phyloP scores from a whole-genome alignment of 352 stramenopile species.

The Phytophthora pluvialis region DNA sequence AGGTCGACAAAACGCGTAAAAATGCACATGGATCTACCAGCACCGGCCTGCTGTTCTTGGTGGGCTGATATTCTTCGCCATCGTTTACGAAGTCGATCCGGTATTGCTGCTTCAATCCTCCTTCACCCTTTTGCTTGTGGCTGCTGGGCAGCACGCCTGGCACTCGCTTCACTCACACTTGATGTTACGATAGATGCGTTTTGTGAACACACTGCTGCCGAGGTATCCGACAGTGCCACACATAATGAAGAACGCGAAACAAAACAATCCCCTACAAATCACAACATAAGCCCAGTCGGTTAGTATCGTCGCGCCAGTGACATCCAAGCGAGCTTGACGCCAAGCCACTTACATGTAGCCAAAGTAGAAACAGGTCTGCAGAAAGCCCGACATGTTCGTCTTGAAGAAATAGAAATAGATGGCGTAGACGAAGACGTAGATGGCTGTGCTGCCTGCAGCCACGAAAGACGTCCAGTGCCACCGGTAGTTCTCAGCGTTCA shows the following conservation, averaged over 20 bases:
- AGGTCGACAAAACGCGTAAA: conserved; percentile 17
- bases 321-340: background rate
- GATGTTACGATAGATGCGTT: conserved; percentile 96
- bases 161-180: conserved; percentile 91
- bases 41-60: conserved; percentile 3
- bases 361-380: conserved; percentile 99
- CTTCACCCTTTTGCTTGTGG: conserved; percentile 19
- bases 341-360: conserved; percentile 94
- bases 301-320: background rate
- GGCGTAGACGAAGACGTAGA: conserved; percentile 99
- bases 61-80: conserved; percentile 10
- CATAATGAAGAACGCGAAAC: conserved; percentile 93
- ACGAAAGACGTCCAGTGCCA: conserved; percentile 99
- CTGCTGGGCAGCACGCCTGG: conserved; percentile 16
- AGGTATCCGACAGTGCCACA: conserved; percentile 92
- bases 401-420: conserved; percentile 99
- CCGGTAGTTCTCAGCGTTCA: conserved; percentile 99
- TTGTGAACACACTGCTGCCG: conserved; percentile 93
- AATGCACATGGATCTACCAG: conserved; percentile 29
- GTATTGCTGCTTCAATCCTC: conserved; percentile 19
- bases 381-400: conserved; percentile 98
- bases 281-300: conserved; percentile 10
- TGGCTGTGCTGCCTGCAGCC: conserved; percentile 92
- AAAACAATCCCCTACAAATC: conserved; percentile 87
- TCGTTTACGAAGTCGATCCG: background rate